Evolutionary conservation across 257 asterid species (phyloP).

Genomic region (Lantana camara): DNA sequence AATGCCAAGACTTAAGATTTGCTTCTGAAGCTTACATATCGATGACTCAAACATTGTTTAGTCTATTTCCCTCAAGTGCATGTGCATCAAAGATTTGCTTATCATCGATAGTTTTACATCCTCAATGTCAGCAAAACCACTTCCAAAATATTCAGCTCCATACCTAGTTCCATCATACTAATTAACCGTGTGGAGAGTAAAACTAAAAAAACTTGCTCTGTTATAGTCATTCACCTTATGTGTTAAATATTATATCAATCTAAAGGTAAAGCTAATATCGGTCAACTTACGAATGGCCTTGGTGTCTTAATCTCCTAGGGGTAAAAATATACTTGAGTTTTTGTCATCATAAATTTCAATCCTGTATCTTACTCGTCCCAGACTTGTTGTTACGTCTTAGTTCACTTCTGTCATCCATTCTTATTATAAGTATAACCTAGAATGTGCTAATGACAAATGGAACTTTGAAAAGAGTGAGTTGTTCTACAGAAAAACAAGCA

Average conservation of each 20-base stretch:
- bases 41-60: not conserved
- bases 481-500: slow-evolving; percentile 14
- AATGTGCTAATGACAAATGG: not conserved
- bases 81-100: not conserved
- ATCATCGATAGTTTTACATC: not conserved
- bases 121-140: not conserved
- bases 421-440: not conserved
- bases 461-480: not conserved
- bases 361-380: not conserved
- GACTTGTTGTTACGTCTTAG: not conserved
- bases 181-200: not conserved
- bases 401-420: not conserved
- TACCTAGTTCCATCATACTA: not conserved
- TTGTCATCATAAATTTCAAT: not conserved
- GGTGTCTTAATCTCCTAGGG: no score
- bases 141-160: not conserved
- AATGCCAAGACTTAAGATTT: not conserved
- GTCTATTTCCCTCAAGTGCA: not conserved
- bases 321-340: not conserved
- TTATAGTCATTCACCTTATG: not conserved
- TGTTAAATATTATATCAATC: not conserved
- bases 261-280: not conserved
- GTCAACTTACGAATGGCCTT: not conserved
- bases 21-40: not conserved
- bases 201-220: not conserved